Base-by-base conservation (phyloP, 2,329 filamentous ascomycete genomes). In the Fusarium graminum region DNA sequence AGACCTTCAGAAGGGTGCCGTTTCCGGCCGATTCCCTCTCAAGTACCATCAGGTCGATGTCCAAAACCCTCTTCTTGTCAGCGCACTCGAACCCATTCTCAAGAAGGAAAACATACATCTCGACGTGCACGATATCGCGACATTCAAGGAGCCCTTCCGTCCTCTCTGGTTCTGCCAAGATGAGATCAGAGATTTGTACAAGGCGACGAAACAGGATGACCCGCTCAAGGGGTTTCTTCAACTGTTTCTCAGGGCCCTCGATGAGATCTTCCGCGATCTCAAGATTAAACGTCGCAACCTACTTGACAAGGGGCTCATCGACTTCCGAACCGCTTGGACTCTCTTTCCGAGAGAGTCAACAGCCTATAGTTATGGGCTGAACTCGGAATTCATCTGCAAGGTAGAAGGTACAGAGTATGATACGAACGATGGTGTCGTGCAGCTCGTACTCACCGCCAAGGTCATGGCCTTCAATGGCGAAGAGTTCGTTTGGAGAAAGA, bases 131-230 rank as follows among this genome's bases (percentile, higher is more conserved):
- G 77, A 81, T 58, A 67, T 67, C 0, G 78, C 76, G 11, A 70
- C 50, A 7, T 82, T 84, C 70, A 45, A 59, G 2, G 65, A 75
- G 5, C 81, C 81, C 10, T 83, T 83, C 63, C 75, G 74, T 13
- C 67, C 76, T 7, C 71, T 83, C 4, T 84, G 77, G 74, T 83
- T 83, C 69, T 77, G 76, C 60, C 77, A 81, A 57, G 78, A 80
- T 26, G 79, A 80, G 47, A 79, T 83, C 30, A 65, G 74, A 19
- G 73, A 71, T 3, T 71, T 79, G 36, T 72, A 76, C 60, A 66
- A 59, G 36, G 59, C 53, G 16, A 76, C 74, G 6, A 62, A 67
- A 9, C 63, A 59, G 17, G 67, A 70, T 6, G 57, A 74, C 11
- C 51, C 75, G 0, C 68, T 82, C 22, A 76, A 76, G 52, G 65